phyloP scores from a whole-genome alignment of 73 alveolate genomes.

The Loxodes magnus region DNA sequence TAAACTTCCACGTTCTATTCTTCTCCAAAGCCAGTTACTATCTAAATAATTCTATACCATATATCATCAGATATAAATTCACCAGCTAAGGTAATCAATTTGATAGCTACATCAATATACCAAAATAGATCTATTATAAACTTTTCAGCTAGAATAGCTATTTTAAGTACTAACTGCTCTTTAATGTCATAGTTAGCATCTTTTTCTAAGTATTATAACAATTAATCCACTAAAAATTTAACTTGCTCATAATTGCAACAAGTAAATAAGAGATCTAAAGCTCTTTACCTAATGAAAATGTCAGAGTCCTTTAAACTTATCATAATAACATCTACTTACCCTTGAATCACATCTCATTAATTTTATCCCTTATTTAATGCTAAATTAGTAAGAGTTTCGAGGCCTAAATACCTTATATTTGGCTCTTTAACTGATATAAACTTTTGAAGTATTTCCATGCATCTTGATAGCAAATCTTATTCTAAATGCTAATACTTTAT shows the following conservation, averaged over 20 bases:
- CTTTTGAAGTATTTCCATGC: slow-evolving; percentile 73
- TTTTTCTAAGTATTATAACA: slow-evolving; percentile 77
- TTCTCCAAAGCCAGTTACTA: slow-evolving; percentile 89
- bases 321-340: slow-evolving; percentile 73
- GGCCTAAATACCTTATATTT: slow-evolving; percentile 89
- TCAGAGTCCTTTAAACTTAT: slow-evolving; percentile 84
- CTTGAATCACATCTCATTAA: slow-evolving; percentile 62
- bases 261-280: slow-evolving; percentile 83
- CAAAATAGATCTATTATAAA: slow-evolving; percentile 87
- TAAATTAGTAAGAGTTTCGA: slow-evolving; percentile 92
- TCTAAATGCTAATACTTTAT: slow-evolving; percentile 71
- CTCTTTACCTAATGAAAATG: slow-evolving; percentile 92
- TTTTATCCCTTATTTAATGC: slow-evolving; percentile 63
- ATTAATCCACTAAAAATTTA: slow-evolving; percentile 84
- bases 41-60: slow-evolving; percentile 86
- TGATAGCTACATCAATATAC: slow-evolving; percentile 92
- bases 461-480: slow-evolving; percentile 70
- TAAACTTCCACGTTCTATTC: slow-evolving; percentile 73
- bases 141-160: slow-evolving; percentile 94
- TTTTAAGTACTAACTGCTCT: slow-evolving; percentile 92
- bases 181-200: slow-evolving; percentile 86
- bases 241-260: slow-evolving; percentile 82
- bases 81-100: slow-evolving; percentile 92
- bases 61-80: slow-evolving; percentile 95
- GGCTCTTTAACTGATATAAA: slow-evolving; percentile 93